Evolutionary conservation across 2,329 filamentous ascomycete species (phyloP), one percentile per base, ranked within the genome.

Genomic region (Blastomyces percursus): DNA sequence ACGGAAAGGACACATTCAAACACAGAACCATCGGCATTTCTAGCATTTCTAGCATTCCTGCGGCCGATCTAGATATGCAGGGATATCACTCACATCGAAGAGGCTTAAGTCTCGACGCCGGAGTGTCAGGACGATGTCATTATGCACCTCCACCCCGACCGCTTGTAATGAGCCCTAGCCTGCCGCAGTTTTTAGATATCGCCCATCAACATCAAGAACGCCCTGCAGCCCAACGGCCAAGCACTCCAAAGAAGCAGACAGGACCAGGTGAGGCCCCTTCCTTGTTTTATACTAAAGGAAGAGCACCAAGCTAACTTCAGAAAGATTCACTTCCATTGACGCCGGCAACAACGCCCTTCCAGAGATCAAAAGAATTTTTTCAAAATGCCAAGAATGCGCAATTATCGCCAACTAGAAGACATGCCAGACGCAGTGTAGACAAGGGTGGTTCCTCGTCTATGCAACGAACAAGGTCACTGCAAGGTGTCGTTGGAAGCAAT

Each of bases 21-120:
- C 40, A 9, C 27, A 27, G 48, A 8, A 19, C 27, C 12, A 32
- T 35, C 44, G 16, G 27, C 1, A 48, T 24, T 48, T 32, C 24
- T 16, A 30, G 27, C 16, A 48, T 19, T 48, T 32, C 16, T 42
- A 30, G 6, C 12, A 9, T 32, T 6, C 30, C 24, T 46, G 42
- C 16, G 1, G 27, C 16, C 16, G 57, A n/a, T 74, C 12, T 74
- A 59, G 68, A 70, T 68, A 80, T 84, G 76, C 80, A 78, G 70
- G 75, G 77, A 75, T 80, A 79, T 74, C 76, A 75, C 69, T 79
- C 81, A 74, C 90, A 95, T 78, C 87, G 90, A 77, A 84, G 90
- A 75, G 92, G 91, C 72, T 85, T 92, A 78, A 94, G 89, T 79
- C 82, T 95, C 71, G 90, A 95, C 78, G 88, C 63, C 19, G 64